A percentile compares a stretch with the other conserved stretches of the same genome.
phyloP scores from a whole-genome alignment of 116 monocot genomes.

The Iris pallida region DNA sequence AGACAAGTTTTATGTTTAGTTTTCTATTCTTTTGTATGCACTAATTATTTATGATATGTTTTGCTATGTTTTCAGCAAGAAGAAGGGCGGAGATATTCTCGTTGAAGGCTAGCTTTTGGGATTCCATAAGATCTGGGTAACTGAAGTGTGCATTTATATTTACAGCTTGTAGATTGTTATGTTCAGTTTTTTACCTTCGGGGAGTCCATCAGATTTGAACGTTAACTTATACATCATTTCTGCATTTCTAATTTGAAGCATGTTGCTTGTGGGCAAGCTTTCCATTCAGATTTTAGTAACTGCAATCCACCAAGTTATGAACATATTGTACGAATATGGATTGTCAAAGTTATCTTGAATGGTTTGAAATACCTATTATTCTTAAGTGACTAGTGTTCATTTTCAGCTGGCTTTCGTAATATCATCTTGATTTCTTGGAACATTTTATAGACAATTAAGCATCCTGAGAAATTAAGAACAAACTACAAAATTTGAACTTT shows the following conservation, averaged over 20 bases:
- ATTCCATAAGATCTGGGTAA: constrained; percentile 96
- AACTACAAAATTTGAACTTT: too few species aligned
- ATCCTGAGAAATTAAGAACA: too few species aligned
- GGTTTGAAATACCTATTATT: too few species aligned
- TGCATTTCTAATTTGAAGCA: not conserved
- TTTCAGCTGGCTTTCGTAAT: too few species aligned
- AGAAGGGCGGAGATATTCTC: constrained; percentile 25
- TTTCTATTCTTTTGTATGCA: not conserved
- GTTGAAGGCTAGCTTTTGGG: constrained; percentile 88
- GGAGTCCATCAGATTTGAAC: not conserved
- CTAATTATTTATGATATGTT: not conserved
- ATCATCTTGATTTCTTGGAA: too few species aligned
- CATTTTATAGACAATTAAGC: too few species aligned
- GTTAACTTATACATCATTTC: not conserved
- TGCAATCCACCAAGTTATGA: not conserved
- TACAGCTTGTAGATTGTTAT: not conserved
- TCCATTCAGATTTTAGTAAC: not conserved
- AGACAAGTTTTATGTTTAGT: not conserved
- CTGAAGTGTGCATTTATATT: constrained; percentile 31
- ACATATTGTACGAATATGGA: too few species aligned
- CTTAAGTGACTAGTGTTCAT: too few species aligned
- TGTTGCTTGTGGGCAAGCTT: not conserved
- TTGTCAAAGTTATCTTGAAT: too few species aligned
- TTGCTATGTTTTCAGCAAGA: constrained; percentile 42
- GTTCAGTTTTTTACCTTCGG: not conserved